Evolutionary conservation across 2,329 filamentous ascomycete genomes (phyloP).

Genomic region (Claviceps sp.): DNA sequence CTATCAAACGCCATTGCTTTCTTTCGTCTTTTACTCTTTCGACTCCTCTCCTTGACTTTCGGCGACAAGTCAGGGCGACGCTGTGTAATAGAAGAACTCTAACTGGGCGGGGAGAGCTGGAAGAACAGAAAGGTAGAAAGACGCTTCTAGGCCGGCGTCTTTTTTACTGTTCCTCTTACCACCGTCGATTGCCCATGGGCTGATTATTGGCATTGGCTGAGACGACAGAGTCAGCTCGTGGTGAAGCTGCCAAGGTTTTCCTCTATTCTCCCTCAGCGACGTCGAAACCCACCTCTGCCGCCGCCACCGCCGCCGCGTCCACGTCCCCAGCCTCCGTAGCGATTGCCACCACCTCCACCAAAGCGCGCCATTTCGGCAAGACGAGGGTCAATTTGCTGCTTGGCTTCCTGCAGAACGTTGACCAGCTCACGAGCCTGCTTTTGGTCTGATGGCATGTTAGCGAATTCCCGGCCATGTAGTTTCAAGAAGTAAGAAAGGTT

Average conservation of each 20-base stretch:
- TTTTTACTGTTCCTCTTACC: slow-evolving; percentile 23
- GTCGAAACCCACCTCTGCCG: slow-evolving; percentile 34
- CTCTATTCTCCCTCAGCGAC: slow-evolving; percentile 15
- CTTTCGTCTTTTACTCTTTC: slow-evolving; percentile 3
- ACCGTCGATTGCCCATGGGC: slow-evolving; percentile 36
- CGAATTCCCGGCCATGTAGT: neutral
- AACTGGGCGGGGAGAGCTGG: too few species aligned
- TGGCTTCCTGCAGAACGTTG: slow-evolving; percentile 82
- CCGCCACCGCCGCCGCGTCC: slow-evolving; percentile 31
- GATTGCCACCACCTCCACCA: slow-evolving; percentile 65
- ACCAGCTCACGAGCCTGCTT: slow-evolving; percentile 97
- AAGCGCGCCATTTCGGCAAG: slow-evolving; percentile 94
- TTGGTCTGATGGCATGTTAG: slow-evolving; percentile 44
- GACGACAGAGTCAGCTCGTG: slow-evolving; percentile 22
- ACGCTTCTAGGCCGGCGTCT: neutral
- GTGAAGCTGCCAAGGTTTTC: slow-evolving; percentile 14
- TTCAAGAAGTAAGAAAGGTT: neutral
- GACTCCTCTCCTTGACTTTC: neutral
- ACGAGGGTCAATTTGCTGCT: slow-evolving; percentile 94
- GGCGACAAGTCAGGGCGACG: neutral
- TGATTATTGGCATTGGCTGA: slow-evolving; percentile 36
- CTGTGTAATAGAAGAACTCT: neutral
- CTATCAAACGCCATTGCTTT: slow-evolving; percentile 18
- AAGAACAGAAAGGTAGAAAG: neutral
- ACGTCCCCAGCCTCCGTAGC: slow-evolving; percentile 59